phyloP scores from a whole-genome alignment of 1,284 basidiomycete genomes.

The Calocybe gambosa region DNA sequence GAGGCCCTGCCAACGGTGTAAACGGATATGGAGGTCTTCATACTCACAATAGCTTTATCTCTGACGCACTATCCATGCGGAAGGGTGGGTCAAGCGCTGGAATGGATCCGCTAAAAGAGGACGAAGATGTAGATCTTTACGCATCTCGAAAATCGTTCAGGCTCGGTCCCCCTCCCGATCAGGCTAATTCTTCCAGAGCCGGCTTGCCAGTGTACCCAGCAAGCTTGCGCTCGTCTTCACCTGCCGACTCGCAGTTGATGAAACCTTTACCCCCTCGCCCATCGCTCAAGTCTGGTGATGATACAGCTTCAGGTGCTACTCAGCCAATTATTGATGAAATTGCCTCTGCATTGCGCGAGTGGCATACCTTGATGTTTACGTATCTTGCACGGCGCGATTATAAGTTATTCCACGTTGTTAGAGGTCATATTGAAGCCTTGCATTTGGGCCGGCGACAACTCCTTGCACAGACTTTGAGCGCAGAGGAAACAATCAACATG shows the following conservation, averaged over 20 bases:
- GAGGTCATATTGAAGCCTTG: conserved; percentile 86
- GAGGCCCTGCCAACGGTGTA: conserved; percentile 25
- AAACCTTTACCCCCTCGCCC: conserved; percentile 90
- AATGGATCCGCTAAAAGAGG: conserved; percentile 68
- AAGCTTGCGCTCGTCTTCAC: conserved; percentile 58
- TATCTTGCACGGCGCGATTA: conserved; percentile 90
- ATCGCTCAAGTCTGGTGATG: conserved; percentile 87
- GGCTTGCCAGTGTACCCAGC: conserved; percentile 63
- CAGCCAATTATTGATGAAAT: conserved; percentile 98
- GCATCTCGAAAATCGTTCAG: conserved; percentile 56
- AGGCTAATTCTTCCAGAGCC: conserved; percentile 63
- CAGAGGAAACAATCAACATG: conserved; percentile 81
- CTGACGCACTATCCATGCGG: conserved; percentile 36
- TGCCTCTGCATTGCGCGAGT: conserved; percentile 92
- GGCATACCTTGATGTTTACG: conserved; percentile 88
- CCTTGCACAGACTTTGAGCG: conserved; percentile 81
- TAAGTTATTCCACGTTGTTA: conserved; percentile 80
- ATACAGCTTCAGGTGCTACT: conserved; percentile 72
- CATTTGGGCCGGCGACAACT: conserved; percentile 88
- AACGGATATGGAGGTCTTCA: conserved; percentile 23
- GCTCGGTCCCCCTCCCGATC: conserved; percentile 66
- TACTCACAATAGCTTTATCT: conserved; percentile 34
- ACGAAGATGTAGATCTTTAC: conserved; percentile 57
- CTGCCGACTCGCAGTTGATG: conserved; percentile 53
- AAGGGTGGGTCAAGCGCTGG: conserved; percentile 41